Evolutionary conservation across 108 stramenopile genomes (phyloP).

Genomic region (Cyclostephanos tholiformis): DNA sequence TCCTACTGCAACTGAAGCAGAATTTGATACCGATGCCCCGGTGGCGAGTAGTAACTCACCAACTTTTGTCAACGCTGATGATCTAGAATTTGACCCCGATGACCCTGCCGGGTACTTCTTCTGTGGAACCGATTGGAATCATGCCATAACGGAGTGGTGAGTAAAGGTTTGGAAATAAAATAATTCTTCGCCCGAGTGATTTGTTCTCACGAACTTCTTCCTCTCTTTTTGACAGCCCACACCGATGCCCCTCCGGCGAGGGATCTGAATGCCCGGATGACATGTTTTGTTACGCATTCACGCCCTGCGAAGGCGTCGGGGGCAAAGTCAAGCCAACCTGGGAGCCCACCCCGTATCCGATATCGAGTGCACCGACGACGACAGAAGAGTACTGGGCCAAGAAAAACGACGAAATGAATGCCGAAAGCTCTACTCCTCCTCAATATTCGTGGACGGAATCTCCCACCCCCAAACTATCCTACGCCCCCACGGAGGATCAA

Average conservation of each 20-base stretch:
- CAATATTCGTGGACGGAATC: slow-evolving; percentile 6
- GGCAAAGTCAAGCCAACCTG: slow-evolving; percentile 43
- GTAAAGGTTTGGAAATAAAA: too few species aligned
- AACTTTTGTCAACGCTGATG: slow-evolving; percentile 8
- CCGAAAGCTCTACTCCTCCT: not conserved
- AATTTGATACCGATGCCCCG: too few species aligned
- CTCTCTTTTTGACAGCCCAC: too few species aligned
- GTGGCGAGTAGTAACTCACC: not conserved
- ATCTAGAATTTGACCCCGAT: slow-evolving; percentile 14
- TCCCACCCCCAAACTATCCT: slow-evolving; percentile 23
- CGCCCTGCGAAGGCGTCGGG: slow-evolving; percentile 27
- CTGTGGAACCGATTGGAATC: slow-evolving; percentile 48
- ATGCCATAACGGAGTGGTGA: slow-evolving; percentile 47
- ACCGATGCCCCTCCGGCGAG: slow-evolving; percentile 44
- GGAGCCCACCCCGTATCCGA: slow-evolving; percentile 43
- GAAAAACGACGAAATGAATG: slow-evolving; percentile 14
- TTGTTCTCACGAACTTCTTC: too few species aligned
- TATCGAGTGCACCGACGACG: slow-evolving; percentile 26
- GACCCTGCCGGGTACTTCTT: slow-evolving; percentile 30
- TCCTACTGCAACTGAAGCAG: too few species aligned
- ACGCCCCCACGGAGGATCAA: slow-evolving; percentile 30
- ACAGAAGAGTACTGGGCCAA: slow-evolving; percentile 21
- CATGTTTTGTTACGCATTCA: slow-evolving; percentile 47
- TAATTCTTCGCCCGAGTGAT: too few species aligned
- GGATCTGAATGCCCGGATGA: slow-evolving; percentile 30